Evolutionary conservation across 108 stramenopile species (phyloP).

Genomic region (Cafeteria roenbergensis): DNA sequence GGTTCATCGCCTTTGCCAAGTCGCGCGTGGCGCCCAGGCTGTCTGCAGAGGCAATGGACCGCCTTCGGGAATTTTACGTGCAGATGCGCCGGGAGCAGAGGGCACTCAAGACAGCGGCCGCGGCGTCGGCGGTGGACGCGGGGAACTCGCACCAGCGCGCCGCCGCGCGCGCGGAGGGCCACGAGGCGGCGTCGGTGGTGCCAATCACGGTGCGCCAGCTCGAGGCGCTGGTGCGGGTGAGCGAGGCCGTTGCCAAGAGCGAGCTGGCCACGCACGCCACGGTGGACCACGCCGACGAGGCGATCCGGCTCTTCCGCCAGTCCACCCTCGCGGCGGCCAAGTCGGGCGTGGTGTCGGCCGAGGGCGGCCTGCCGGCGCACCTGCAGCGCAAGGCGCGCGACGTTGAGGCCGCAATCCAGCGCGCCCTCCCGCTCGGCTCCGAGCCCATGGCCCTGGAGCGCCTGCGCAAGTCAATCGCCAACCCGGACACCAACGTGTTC

Average conservation of each 20-base stretch:
- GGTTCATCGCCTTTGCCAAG: slow-evolving; percentile 89
- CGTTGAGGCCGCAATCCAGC: slow-evolving; percentile 14
- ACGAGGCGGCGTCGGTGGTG: slow-evolving; percentile 50
- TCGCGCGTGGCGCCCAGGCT: slow-evolving; percentile 70
- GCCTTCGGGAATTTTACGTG: slow-evolving; percentile 74
- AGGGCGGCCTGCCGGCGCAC: slow-evolving; percentile 15
- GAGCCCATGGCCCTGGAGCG: no score
- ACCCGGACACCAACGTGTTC: no score
- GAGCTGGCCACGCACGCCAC: slow-evolving; percentile 70
- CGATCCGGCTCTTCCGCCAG: slow-evolving; percentile 85
- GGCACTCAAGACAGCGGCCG: slow-evolving; percentile 35
- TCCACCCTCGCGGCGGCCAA: slow-evolving; percentile 89
- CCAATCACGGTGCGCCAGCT: slow-evolving; percentile 98
- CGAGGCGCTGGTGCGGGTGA: slow-evolving; percentile 91
- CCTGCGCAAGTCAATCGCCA: no score
- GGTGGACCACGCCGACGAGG: slow-evolving; percentile 86
- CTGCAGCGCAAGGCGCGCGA: slow-evolving; percentile 23
- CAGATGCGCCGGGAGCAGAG: slow-evolving; percentile 78
- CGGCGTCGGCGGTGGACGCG: slow-evolving; percentile 21
- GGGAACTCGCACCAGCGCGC: no score
- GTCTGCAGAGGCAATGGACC: slow-evolving; percentile 67
- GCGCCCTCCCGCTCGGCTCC: slow-evolving; percentile 6
- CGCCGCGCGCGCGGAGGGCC: neutral
- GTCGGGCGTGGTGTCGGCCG: slow-evolving; percentile 36
- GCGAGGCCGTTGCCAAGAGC: slow-evolving; percentile 91